Evolutionary conservation across 495 filamentous ascomycete genomes (phyloP).

Genomic region (Xylaria venustula): DNA sequence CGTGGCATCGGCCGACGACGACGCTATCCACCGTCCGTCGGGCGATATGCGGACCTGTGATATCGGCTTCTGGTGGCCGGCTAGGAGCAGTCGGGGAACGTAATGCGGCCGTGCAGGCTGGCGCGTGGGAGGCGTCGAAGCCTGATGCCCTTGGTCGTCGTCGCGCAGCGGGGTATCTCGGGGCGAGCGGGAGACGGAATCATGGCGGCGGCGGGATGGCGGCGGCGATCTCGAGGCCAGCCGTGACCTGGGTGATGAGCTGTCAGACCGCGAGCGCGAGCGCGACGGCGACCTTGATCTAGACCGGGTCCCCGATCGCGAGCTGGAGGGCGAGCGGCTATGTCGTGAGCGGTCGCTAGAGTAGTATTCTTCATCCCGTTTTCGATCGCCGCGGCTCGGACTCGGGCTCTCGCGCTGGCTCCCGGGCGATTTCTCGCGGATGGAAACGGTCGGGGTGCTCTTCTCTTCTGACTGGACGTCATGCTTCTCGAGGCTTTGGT

Average conservation of each 20-base stretch:
- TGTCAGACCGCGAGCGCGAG: constrained; percentile 15
- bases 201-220: constrained; percentile 18
- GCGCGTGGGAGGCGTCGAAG: constrained; percentile 10
- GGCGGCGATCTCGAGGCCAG: constrained; percentile 28
- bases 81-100: constrained; percentile 45
- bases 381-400: constrained; percentile 14
- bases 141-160: constrained; percentile 3
- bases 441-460: constrained; percentile 34
- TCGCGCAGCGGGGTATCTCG: constrained; percentile 18
- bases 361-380: constrained; percentile 32
- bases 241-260: constrained; percentile 38
- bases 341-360: constrained; percentile 33
- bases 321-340: constrained; percentile 25
- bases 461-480: constrained; percentile 6
- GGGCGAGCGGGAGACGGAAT: constrained; percentile 28
- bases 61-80: constrained; percentile 74
- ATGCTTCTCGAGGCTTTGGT: constrained; percentile 28
- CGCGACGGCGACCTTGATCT: constrained; percentile 28
- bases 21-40: constrained; percentile 85
- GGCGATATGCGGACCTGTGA: constrained; percentile 90
- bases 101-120: constrained; percentile 37
- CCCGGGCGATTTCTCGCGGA: constrained; percentile 33
- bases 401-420: constrained; percentile 20
- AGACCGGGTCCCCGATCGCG: constrained; percentile 31
- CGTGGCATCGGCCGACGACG: constrained; percentile 81